These are phyloP conservation scores for Debaryomyces prosopidis DNA, from an alignment of 805 yeast species.

Conservation along the genomic window DNA sequence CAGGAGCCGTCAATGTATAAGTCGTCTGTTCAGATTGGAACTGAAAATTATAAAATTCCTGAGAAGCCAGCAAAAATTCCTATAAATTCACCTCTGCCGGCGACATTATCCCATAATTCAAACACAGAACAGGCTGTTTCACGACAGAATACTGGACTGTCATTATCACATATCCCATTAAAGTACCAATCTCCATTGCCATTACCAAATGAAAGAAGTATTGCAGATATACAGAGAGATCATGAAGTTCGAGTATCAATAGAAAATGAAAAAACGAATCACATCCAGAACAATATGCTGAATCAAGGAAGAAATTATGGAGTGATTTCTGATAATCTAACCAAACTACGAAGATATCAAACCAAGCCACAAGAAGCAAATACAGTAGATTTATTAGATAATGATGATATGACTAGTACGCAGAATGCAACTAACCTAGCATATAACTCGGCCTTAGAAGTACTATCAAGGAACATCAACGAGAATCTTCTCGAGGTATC, in stretches of 20 bases:
- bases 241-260: not conserved
- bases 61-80: constrained; percentile 17
- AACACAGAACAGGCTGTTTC: not conserved
- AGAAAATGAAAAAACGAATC: not conserved
- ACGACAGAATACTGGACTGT: not conserved
- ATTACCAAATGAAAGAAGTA: constrained; percentile 14
- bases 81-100: not conserved
- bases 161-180: constrained; percentile 14
- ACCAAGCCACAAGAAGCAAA: not conserved
- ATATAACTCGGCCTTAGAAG: constrained; percentile 3
- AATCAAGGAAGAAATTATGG: not conserved
- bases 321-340: not conserved
- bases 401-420: constrained; percentile 9
- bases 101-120: not conserved
- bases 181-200: constrained; percentile 36
- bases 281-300: not conserved
- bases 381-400: constrained; percentile 18
- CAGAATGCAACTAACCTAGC: not conserved
- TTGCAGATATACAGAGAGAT: too few species aligned
- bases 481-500: not conserved
- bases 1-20: constrained; percentile 18
- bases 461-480: constrained; percentile 18
- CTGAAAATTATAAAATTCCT: constrained; percentile 6
- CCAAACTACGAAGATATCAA: not conserved
- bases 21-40: constrained; percentile 2